These are phyloP conservation scores for Penicillium taxi DNA, from an alignment of 495 filamentous ascomycete genomes.

Conservation along the genomic window DNA sequence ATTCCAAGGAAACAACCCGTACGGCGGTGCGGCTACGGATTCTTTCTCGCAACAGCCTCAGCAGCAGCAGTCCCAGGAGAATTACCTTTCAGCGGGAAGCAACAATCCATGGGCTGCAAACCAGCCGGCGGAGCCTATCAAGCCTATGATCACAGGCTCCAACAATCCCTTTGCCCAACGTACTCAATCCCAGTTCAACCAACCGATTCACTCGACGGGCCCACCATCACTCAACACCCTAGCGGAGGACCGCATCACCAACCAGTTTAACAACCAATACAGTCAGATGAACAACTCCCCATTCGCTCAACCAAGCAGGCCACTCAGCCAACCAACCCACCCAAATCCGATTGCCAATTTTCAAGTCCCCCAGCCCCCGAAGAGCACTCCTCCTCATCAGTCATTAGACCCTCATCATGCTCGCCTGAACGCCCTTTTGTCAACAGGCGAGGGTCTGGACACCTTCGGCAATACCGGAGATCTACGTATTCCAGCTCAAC, in stretches of 20 bases:
- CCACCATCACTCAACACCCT: conserved; percentile 61
- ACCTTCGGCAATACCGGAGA: conserved; percentile 96
- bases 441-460: conserved; percentile 83
- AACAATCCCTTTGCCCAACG: conserved; percentile 89
- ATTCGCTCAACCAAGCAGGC: conserved; percentile 4
- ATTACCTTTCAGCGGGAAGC: conserved; percentile 58
- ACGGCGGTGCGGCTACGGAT: conserved; percentile 38
- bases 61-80: conserved; percentile 50
- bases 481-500: conserved; percentile 89
- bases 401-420: conserved; percentile 71
- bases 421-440: conserved; percentile 84
- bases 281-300: conserved; percentile 14
- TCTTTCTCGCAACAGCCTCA: conserved; percentile 44
- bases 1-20: conserved; percentile 63
- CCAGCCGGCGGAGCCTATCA: conserved; percentile 37
- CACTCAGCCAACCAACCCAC: conserved; percentile 5
- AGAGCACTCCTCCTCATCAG: conserved; percentile 35
- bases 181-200: conserved; percentile 51
- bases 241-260: conserved; percentile 60
- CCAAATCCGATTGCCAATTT: conserved; percentile 47
- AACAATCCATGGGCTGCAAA: conserved; percentile 67
- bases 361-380: conserved; percentile 41
- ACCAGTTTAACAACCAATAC: conserved; percentile 43
- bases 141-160: conserved; percentile 68
- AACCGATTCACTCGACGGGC: conserved; percentile 49